Evolutionary conservation across 305 asterid species (phyloP).

Genomic region (Plantago coronopus): DNA sequence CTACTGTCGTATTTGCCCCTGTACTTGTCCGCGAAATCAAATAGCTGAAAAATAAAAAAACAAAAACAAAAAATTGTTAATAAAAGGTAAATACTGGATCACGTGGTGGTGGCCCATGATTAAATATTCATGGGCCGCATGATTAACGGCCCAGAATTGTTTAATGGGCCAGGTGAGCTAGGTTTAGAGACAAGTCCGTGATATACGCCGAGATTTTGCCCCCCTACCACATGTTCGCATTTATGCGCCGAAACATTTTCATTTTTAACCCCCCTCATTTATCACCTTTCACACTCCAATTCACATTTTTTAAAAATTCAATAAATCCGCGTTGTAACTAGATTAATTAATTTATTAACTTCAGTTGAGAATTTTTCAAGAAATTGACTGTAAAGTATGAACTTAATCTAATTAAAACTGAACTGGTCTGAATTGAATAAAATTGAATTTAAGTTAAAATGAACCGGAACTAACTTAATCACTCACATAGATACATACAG

Average conservation of each 20-base stretch:
- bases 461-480: too few species aligned
- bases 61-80: constrained; percentile 11
- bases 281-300: constrained; percentile 13
- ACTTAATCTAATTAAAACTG: too few species aligned
- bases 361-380: too few species aligned
- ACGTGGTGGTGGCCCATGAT: constrained; percentile 24
- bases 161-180: constrained; percentile 12
- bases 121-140: background rate
- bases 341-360: too few species aligned
- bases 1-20: constrained; percentile 96
- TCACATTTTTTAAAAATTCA: background rate
- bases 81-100: background rate
- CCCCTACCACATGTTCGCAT: constrained; percentile 36
- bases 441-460: too few species aligned
- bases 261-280: background rate
- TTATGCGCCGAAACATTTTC: constrained; percentile 47
- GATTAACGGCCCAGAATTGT: constrained; percentile 36
- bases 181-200: constrained; percentile 42
- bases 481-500: too few species aligned
- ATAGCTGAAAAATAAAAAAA: constrained; percentile 52
- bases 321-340: background rate
- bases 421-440: too few species aligned
- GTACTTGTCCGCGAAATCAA: constrained; percentile 91
- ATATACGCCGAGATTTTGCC: constrained; percentile 28
- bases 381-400: too few species aligned